phyloP scores from a whole-genome alignment of 495 filamentous ascomycete genomes.

The Sphaerosporella brunnea region DNA sequence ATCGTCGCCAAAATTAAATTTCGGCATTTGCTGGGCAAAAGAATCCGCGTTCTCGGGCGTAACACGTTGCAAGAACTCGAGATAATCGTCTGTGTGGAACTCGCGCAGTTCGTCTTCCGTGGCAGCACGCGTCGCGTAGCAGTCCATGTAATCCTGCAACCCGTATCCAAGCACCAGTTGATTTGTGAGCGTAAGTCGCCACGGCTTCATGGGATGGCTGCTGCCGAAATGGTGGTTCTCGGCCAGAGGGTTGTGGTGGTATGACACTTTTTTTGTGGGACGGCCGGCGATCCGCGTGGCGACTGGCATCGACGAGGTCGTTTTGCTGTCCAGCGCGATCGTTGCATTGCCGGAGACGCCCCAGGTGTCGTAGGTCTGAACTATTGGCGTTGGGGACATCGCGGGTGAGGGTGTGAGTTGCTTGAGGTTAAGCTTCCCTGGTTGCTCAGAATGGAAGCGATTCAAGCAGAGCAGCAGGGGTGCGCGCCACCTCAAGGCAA shows the following conservation, averaged over 20 bases:
- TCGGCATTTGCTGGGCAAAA: conserved; percentile 72
- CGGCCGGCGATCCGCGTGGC: conserved; percentile 3
- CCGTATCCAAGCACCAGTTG: conserved; percentile 84
- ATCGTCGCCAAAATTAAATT: conserved; percentile 96
- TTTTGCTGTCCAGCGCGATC: conserved; percentile 21
- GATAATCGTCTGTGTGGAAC: conserved; percentile 77
- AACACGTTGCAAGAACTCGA: conserved; percentile 69
- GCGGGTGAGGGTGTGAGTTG: no score
- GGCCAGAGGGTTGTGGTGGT: conserved; percentile 87
- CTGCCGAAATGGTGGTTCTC: conserved; percentile 92
- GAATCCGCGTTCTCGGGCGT: conserved; percentile 96
- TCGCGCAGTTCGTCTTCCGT: conserved; percentile 71
- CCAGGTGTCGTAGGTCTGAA: conserved; percentile 25
- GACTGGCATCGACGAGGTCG: conserved; percentile 17
- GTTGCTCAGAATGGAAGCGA: no score
- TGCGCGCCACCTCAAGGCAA: no score
- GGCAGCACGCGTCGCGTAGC: conserved; percentile 62
- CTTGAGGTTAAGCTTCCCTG: no score
- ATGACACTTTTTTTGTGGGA: conserved; percentile 41
- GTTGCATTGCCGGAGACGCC: conserved; percentile 17
- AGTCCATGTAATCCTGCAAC: conserved; percentile 90
- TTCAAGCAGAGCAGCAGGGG: no score
- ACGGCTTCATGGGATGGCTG: conserved; percentile 96
- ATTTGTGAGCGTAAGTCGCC: conserved; percentile 89
- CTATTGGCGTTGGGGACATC: no score